Conservation (phyloP, 2,329 filamentous ascomycete genomes). For the Lasiodiplodia hormozganensis region DNA sequence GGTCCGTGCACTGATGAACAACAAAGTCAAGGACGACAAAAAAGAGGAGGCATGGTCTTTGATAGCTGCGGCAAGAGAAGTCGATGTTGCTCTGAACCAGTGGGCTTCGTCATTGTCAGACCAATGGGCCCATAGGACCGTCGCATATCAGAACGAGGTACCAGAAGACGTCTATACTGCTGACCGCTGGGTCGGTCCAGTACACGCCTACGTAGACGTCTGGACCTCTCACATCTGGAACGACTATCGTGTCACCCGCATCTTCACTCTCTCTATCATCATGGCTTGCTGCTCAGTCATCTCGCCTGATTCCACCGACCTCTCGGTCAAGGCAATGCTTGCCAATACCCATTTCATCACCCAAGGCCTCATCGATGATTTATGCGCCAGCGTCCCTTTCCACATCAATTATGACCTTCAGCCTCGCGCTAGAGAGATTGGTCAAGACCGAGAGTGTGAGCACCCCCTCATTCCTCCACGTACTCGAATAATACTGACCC, state of each 20-base stretch:
- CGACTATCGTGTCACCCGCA: slow-evolving; percentile 49
- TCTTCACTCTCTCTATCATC: slow-evolving; percentile 49
- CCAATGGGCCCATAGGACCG: slow-evolving; percentile 44
- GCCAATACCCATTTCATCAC: slow-evolving; percentile 39
- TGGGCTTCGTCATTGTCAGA: slow-evolving; percentile 47
- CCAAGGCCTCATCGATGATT: slow-evolving; percentile 49
- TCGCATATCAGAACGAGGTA: slow-evolving; percentile 39
- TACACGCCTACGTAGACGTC: slow-evolving; percentile 49
- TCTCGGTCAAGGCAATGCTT: slow-evolving; percentile 40
- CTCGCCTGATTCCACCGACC: slow-evolving; percentile 44
- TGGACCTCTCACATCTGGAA: slow-evolving; percentile 49
- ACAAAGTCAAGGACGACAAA: slow-evolving; percentile 33
- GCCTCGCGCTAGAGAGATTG: slow-evolving; percentile 34
- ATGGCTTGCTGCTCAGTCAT: slow-evolving; percentile 45
- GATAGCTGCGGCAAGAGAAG: slow-evolving; percentile 44
- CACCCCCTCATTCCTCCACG: not conserved
- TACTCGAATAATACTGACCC: slow-evolving; percentile 26
- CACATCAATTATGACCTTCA: slow-evolving; percentile 48
- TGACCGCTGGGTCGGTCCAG: slow-evolving; percentile 46
- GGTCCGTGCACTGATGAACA: slow-evolving; percentile 40
- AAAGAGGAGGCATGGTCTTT: slow-evolving; percentile 41
- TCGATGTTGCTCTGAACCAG: slow-evolving; percentile 45
- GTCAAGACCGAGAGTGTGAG: slow-evolving; percentile 46
- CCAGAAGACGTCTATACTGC: slow-evolving; percentile 41
- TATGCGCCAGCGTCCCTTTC: slow-evolving; percentile 48